Percentiles rank a stretch among this genome's conserved stretches.
Conservation (phyloP, 345 rosid species). For the Isatis tinctoria region DNA sequence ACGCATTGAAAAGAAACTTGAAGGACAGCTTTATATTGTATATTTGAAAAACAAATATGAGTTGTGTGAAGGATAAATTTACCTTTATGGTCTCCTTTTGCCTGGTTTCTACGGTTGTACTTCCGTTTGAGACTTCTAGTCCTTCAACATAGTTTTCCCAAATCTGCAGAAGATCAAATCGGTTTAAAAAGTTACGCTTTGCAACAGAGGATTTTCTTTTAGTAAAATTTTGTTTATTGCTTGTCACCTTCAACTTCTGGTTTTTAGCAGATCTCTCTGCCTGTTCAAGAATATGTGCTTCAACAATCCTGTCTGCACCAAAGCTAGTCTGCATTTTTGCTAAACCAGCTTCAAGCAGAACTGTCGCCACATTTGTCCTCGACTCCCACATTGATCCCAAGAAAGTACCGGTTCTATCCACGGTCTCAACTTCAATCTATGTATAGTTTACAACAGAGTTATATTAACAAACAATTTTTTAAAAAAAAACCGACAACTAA, state of each 20-base stretch:
- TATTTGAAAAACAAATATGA: not conserved
- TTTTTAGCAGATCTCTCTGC: constrained; percentile 87
- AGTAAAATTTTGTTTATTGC: not conserved
- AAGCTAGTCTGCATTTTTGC: constrained; percentile 88
- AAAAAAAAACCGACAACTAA: not conserved
- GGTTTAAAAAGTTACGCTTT: not conserved
- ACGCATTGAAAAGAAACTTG: not conserved
- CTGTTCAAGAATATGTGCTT: constrained; percentile 78
- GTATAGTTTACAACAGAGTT: not conserved
- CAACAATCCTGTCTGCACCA: constrained; percentile 75
- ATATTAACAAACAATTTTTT: not conserved
- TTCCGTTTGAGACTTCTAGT: constrained; percentile 69
- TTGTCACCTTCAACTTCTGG: constrained; percentile 79
- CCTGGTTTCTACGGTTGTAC: constrained; percentile 56
- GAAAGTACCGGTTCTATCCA: constrained; percentile 92
- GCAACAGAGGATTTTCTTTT: not conserved
- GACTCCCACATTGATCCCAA: constrained; percentile 94
- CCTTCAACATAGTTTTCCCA: constrained; percentile 99
- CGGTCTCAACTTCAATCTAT: constrained; percentile 92
- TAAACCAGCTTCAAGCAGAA: constrained; percentile 93
- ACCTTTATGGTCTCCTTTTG: constrained; percentile 93
- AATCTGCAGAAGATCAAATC: constrained; percentile 41
- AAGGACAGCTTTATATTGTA: not conserved
- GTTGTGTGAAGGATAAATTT: constrained; percentile 4
- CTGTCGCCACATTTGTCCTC: constrained; percentile 62